phyloP scores from a whole-genome alignment of 1,284 basidiomycete species.

The Ustilago sp. region DNA sequence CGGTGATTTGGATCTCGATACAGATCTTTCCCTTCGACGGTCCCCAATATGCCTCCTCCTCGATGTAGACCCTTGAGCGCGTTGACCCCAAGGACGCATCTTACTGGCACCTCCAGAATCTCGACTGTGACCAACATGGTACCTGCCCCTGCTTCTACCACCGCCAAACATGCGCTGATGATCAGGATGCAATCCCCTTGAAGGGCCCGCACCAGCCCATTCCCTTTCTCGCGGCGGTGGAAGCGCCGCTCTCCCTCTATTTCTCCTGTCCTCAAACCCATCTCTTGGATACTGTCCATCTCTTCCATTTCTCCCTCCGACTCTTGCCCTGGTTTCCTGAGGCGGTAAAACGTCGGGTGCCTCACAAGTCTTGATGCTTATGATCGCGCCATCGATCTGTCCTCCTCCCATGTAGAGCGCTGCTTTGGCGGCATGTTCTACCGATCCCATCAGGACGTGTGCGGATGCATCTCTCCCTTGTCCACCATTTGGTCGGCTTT shows the following conservation, averaged over 20 bases:
- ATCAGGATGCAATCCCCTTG: slow-evolving; percentile 18
- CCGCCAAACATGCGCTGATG: slow-evolving; percentile 7
- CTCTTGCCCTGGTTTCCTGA: too few species aligned
- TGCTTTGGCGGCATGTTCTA: slow-evolving; percentile 42
- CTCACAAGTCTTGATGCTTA: slow-evolving; percentile 22
- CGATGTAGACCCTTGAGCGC: not conserved
- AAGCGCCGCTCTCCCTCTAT: not conserved
- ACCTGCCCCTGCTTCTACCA: not conserved
- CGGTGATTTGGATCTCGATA: slow-evolving; percentile 19
- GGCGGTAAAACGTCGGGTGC: not conserved
- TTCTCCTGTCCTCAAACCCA: not conserved
- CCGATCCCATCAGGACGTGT: slow-evolving; percentile 29
- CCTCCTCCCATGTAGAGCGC: slow-evolving; percentile 54
- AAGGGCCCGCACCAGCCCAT: not conserved
- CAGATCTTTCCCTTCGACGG: slow-evolving; percentile 7
- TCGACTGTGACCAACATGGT: not conserved
- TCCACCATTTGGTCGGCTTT: not conserved
- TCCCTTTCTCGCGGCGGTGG: not conserved
- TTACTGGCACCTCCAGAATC: not conserved
- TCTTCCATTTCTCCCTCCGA: not conserved
- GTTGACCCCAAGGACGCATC: slow-evolving; percentile 23
- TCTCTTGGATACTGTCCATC: not conserved
- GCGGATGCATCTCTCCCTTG: slow-evolving; percentile 7
- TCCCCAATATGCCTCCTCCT: not conserved
- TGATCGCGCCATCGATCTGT: slow-evolving; percentile 55